A percentile compares a stretch with the other conserved stretches of the same genome.
Conservation (phyloP, 495 filamentous ascomycete genomes). For the Lasiosphaeria ovina region DNA sequence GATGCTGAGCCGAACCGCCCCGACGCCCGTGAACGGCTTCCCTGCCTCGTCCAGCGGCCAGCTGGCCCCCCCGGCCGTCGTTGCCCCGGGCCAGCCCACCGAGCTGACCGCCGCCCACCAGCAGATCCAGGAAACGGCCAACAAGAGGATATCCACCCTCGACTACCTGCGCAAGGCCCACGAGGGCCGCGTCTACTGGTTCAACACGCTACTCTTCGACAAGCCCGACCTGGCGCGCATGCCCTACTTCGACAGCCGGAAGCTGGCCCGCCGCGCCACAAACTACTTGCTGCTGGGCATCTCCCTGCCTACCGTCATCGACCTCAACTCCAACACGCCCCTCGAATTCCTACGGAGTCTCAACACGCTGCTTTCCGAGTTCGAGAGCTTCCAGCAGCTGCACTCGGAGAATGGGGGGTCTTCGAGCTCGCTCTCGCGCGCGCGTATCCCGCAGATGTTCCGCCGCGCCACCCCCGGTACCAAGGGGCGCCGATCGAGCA, state of each 20-base stretch:
- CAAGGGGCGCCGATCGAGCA: constrained; percentile 72
- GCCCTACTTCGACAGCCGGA: constrained; percentile 79
- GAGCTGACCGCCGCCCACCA: constrained; percentile 57
- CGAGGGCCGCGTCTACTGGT: constrained; percentile 94
- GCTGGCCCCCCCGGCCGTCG: constrained; percentile 30
- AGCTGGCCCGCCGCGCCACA: constrained; percentile 79
- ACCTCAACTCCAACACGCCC: constrained; percentile 73
- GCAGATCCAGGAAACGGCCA: constrained; percentile 83
- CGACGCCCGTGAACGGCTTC: constrained; percentile 29
- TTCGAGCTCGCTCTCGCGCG: constrained; percentile 69
- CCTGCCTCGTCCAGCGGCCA: constrained; percentile 29
- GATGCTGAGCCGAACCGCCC: constrained; percentile 43
- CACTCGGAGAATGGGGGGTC: constrained; percentile 73
- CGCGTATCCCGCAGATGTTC: constrained; percentile 85
- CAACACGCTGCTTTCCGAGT: constrained; percentile 83
- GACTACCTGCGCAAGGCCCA: constrained; percentile 91
- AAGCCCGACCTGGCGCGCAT: constrained; percentile 75
- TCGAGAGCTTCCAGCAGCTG: constrained; percentile 85
- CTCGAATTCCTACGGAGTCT: constrained; percentile 84
- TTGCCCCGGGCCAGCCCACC: constrained; percentile 32
- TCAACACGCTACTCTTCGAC: constrained; percentile 90
- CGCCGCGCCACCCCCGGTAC: constrained; percentile 56
- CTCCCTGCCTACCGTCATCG: constrained; percentile 83
- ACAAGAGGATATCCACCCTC: constrained; percentile 93
- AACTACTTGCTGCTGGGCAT: constrained; percentile 92